These are phyloP conservation scores for Zygoascus meyerae DNA, from an alignment of 1,139 yeast genomes.

Conservation along the genomic window DNA sequence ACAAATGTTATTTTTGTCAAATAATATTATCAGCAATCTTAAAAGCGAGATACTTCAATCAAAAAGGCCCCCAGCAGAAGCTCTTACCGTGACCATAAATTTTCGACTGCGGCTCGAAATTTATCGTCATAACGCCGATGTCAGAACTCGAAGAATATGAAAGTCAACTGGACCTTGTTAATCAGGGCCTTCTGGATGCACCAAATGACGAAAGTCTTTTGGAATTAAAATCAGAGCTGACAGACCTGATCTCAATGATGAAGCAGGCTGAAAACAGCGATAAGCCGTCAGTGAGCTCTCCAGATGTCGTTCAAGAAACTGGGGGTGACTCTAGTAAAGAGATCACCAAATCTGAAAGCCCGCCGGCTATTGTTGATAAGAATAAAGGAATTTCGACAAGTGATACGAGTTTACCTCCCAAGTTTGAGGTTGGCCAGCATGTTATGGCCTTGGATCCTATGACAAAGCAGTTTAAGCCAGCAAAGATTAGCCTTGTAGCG, in stretches of 20 bases:
- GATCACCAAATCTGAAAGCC: too few relatives aligned
- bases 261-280: conserved; percentile 15
- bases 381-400: too few relatives aligned
- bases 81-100: too few relatives aligned
- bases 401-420: neutral
- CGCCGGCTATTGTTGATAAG: too few relatives aligned
- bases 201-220: conserved; percentile 31
- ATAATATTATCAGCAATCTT: too few relatives aligned
- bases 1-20: too few relatives aligned
- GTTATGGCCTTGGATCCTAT: conserved; percentile 17
- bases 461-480: conserved; percentile 27
- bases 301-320: neutral
- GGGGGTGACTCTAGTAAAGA: too few relatives aligned
- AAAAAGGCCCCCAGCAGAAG: too few relatives aligned
- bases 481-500: conserved; percentile 28
- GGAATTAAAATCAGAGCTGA: conserved; percentile 31
- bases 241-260: conserved; percentile 31
- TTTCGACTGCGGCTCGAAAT: too few relatives aligned
- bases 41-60: too few relatives aligned
- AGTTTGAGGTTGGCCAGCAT: conserved; percentile 4
- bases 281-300: neutral
- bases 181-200: conserved; percentile 27
- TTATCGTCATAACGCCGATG: conserved; percentile 13
- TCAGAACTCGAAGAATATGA: conserved; percentile 33
- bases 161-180: conserved; percentile 31